A percentile compares a stretch with the other conserved stretches of the same genome.
These are phyloP conservation scores for Diacronema lutheri DNA, from an alignment of 78 protist species.

Conservation along the genomic window DNA sequence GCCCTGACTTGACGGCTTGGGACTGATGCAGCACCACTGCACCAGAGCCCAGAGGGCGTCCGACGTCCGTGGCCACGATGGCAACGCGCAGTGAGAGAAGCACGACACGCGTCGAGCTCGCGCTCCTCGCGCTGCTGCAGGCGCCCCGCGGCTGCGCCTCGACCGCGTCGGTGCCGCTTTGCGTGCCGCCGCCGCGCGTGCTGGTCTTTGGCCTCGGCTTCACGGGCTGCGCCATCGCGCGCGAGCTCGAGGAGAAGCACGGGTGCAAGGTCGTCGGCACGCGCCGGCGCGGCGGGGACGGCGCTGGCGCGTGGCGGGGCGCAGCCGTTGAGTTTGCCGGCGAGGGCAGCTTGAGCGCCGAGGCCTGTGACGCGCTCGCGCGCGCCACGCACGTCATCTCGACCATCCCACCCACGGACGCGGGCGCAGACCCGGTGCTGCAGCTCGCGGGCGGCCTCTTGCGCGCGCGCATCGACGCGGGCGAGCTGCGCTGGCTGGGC, in stretches of 20 bases:
- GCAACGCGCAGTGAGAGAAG: too few species aligned
- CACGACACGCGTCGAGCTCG: too few species aligned
- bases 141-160: too few species aligned
- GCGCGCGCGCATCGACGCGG: background rate
- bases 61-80: too few species aligned
- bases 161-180: too few species aligned
- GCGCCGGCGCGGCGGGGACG: background rate
- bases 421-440: background rate
- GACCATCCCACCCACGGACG: constrained; percentile 11
- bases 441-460: constrained; percentile 2
- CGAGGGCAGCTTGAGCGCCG: background rate
- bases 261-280: constrained; percentile 26
- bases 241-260: background rate
- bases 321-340: background rate
- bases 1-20: too few species aligned
- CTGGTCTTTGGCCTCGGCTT: constrained; percentile 35
- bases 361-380: background rate
- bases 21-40: too few species aligned
- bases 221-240: constrained; percentile 1
- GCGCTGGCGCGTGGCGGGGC: background rate
- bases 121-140: too few species aligned
- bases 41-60: too few species aligned
- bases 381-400: constrained; percentile 10
- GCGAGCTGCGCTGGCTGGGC: constrained; percentile 24
- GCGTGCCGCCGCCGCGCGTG: too few species aligned